Conservation (phyloP, 768 basidiomycete genomes). For the Lentinula raphanica region DNA sequence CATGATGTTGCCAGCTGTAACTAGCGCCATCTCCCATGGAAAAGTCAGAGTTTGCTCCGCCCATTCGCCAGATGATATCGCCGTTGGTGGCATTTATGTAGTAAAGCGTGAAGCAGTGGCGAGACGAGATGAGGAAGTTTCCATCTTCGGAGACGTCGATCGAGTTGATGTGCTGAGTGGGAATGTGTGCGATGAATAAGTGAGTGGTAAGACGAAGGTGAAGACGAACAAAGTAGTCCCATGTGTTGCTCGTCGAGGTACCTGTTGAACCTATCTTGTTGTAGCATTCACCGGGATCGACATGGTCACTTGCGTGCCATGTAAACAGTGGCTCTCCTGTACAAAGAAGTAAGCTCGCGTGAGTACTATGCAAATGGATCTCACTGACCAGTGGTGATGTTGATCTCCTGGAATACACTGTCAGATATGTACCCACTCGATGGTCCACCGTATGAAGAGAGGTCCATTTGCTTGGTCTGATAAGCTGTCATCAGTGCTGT, state of each 20-base stretch:
- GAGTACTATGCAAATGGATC: background rate
- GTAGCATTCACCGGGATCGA: background rate
- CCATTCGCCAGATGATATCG: slow-evolving; percentile 15
- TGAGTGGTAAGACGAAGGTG: background rate
- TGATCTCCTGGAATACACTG: slow-evolving; percentile 2
- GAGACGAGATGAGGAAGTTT: slow-evolving; percentile 14
- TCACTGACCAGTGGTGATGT: background rate
- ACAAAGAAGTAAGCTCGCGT: background rate
- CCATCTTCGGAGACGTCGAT: slow-evolving; percentile 9
- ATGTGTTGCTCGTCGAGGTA: background rate
- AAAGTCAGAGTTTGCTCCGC: slow-evolving; percentile 14
- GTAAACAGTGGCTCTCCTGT: background rate
- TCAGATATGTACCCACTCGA: background rate
- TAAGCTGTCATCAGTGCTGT: slow-evolving; percentile 2
- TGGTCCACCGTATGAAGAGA: background rate
- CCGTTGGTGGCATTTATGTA: slow-evolving; percentile 13
- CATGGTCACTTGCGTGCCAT: background rate
- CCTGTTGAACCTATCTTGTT: background rate
- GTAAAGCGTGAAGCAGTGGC: slow-evolving; percentile 13
- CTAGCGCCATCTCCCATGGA: slow-evolving; percentile 9
- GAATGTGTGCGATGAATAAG: background rate
- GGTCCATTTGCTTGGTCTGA: background rate
- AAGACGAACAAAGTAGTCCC: slow-evolving; percentile 4
- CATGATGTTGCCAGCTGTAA: slow-evolving; percentile 16
- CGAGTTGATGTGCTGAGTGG: slow-evolving; percentile 8